Evolutionary conservation across 139 green algal species (phyloP), one percentile per base, ranked within the genome.

Genomic region (Tetradesmus lagerheimii): DNA sequence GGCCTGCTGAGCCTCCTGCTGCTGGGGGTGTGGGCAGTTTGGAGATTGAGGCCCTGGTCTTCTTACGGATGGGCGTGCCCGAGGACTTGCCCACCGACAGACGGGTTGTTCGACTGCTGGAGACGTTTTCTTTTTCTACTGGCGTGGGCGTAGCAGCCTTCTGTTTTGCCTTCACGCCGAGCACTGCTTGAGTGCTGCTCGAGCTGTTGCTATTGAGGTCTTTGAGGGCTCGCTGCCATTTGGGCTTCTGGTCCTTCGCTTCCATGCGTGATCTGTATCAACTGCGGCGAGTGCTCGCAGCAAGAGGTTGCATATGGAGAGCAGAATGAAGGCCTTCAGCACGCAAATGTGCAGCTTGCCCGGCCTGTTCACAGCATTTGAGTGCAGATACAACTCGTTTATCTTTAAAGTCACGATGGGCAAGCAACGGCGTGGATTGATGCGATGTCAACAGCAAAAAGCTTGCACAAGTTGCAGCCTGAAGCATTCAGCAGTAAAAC

Each of bases 111-210:
- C 25, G 64, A 18, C 20, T 47, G 39, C 5, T 74, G 31, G 20
- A 31, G 15, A 25, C 47, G 71, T 83, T 83, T n/a, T 83, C 85
- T 29, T 75, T 83, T n/a, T 35, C 85, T 50, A 23, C 38, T 53
- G 43, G 27, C 31, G 81, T 20, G 35, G 29, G 35, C 16, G 37
- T 66, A 78, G 64, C 47, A 4, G 53, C 34, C 64, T 77, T 87
- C 1, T 38, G 62, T 35, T 88, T 88, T 6, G 41, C 37, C n/a
- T 80, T 88, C 16, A 39, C 37, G 37, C 37, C 83, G 43, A 37
- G 38, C 57, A 37, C 71, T 37, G 71, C 71, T 79, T 38, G 12
- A 79, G 71, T 83, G 77, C 77, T 83, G 77, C 25, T 83, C 31
- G 25, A 34, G 77, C 77, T 83, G 77, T 53, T 83, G 77, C 34